phyloP scores from a whole-genome alignment of 192 early-diverging fungal species.

The Rhizophagus prolifer region DNA sequence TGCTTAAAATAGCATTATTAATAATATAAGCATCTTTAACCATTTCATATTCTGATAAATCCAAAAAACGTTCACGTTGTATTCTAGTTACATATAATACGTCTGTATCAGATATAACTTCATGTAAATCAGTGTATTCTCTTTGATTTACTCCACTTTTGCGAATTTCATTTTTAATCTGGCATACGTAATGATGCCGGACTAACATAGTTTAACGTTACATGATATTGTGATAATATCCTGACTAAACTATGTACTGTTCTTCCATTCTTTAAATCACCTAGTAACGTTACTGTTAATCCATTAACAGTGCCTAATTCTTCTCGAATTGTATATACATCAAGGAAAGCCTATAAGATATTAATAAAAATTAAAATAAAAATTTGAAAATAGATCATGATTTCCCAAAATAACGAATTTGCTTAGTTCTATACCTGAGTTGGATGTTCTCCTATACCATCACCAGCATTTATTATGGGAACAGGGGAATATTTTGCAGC shows the following conservation, averaged over 20 bases:
- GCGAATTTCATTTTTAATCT: conserved; percentile 67
- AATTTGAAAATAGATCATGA: neutral
- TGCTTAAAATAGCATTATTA: conserved; percentile 80
- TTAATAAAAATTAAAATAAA: neutral
- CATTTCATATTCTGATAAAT: conserved; percentile 75
- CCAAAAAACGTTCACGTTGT: conserved; percentile 91
- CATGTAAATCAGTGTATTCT: conserved; percentile 72
- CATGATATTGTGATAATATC: conserved; percentile 86
- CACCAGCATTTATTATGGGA: conserved; percentile 96
- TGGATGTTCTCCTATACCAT: conserved; percentile 97
- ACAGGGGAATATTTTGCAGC: conserved; percentile 88
- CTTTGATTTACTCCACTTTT: conserved; percentile 67
- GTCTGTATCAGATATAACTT: conserved; percentile 84
- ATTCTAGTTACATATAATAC: conserved; percentile 97
- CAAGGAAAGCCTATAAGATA: conserved; percentile 73
- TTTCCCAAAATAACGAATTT: neutral
- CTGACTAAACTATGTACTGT: conserved; percentile 95
- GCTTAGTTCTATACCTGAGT: conserved; percentile 57
- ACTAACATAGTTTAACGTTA: conserved; percentile 91
- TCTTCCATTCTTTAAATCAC: conserved; percentile 96
- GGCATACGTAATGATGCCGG: conserved; percentile 85
- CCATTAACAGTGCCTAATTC: conserved; percentile 97
- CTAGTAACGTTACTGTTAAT: conserved; percentile 91
- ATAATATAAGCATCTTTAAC: conserved; percentile 80
- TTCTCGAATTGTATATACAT: conserved; percentile 77